Evolutionary conservation across 495 filamentous ascomycete genomes (phyloP), one percentile per base, ranked within the genome.

Genomic region (Hapsidospora chrysogenum): DNA sequence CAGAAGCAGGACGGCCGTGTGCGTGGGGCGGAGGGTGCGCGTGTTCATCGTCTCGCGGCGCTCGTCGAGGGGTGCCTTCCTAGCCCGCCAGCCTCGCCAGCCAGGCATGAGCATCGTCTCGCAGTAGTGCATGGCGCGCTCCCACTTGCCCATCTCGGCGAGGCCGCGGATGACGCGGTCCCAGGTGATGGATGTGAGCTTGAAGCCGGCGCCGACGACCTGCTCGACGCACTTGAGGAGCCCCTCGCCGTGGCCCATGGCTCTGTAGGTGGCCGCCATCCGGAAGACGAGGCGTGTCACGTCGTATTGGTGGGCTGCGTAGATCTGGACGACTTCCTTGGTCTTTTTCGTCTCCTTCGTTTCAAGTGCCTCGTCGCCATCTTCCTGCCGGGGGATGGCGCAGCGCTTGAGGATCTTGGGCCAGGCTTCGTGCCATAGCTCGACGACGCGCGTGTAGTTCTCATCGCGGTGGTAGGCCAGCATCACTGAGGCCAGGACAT

Each of bases 101-200:
- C 68, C 59, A 4, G 68, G 69, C 70, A 87, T 85, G 37, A 93
- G 72, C 21, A 72, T 64, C 9, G 56, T 41, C 54, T 93, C 85
- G 55, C 78, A 85, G 15, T 72, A 42, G 20, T 46, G 35, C 49
- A 89, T 89, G 26, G 83, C 81, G 17, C 53, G 39, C 17, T 49
- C 46, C 38, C 51, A 55, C 17, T 49, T 40, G 25, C 58, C 50
- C 37, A 58, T 38, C 18, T 54, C 45, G 22, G 61, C 61, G 4
- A 77, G 61, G 17, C 45, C 36, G 39, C 66, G 58, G 37, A 80
- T 54, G 41, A 72, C 67, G 32, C 52, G 51, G 49, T 79, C 79
- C 74, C 73, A 78, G 43, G 66, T 72, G 31, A 51, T 52, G 51
- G 58, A 64, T 42, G 78, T 72, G 33, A 92, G 44, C 17, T 57